Evolutionary conservation across 805 yeast species (phyloP), one percentile per base, ranked within the genome.

Genomic region (Cyberlindnera euphorbiae): DNA sequence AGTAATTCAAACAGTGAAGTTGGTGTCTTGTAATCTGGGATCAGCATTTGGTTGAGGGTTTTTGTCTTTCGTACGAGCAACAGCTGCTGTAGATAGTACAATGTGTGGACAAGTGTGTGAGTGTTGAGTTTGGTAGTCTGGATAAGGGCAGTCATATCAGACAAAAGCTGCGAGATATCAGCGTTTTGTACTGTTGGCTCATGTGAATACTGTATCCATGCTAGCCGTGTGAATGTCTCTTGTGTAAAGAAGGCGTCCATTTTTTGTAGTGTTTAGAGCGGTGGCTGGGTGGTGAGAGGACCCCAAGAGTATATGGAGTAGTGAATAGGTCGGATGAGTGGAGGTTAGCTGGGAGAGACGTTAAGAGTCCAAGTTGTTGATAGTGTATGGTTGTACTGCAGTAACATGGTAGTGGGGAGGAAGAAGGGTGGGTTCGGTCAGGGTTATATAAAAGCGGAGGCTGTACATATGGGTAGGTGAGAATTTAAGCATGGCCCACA

Each of bases 121-220:
- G 32, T 30, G 24, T 41, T 46, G 13, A 53, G 41, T 32, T 38
- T 42, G 6, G 58, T 53, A 4, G 49, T 44, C 3, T 35, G 27
- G 6, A 53, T 30, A 8, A 53, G 35, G 8, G 33, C 27, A 11
- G 13, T 27, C 12, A 50, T 28, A 4, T 50, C 50, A n/a, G 13
- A 17, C 10, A 25, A 8, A 4, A 35, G 24, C 21, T 29, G 11
- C 3, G 28, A 14, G 29, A 26, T 18, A 9, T 24, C 35, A 2
- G 18, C 11, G 25, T 11, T 14, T 15, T n/a, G 28, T 4, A 30
- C 25, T 11, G 26, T 26, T 17, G 8, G 8, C 8, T 2, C 16
- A 10, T 39, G 40, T 30, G 42, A 36, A 32, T 46, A 49, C 17
- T 37, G 26, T 14, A 25, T 26, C 45, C 49, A 47, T 1, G 53